phyloP scores from a whole-genome alignment of 2,329 filamentous ascomycete species.

The Colletotrichum sansevieriae region DNA sequence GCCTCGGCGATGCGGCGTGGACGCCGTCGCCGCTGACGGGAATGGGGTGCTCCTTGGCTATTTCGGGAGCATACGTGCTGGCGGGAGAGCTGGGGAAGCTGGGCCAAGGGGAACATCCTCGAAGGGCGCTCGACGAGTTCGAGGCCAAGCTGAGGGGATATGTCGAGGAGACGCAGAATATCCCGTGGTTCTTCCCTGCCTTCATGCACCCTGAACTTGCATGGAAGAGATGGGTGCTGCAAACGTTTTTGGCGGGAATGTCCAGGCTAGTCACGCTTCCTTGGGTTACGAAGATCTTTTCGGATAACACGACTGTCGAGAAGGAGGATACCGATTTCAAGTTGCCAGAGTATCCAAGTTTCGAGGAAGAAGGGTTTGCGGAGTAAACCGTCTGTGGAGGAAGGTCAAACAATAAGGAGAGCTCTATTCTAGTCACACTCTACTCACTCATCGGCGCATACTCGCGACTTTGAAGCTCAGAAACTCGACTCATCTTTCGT shows the following conservation, averaged over 20 bases:
- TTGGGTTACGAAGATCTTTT: slow-evolving; percentile 18
- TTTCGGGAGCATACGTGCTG: slow-evolving; percentile 64
- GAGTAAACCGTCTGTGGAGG: not conserved
- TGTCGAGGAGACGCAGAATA: slow-evolving; percentile 33
- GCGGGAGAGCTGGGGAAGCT: slow-evolving; percentile 58
- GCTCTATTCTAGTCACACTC: no score
- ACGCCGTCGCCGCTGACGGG: slow-evolving; percentile 60
- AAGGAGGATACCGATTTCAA: slow-evolving; percentile 16
- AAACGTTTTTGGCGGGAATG: slow-evolving; percentile 28
- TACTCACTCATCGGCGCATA: no score
- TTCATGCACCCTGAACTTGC: slow-evolving; percentile 29
- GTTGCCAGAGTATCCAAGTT: slow-evolving; percentile 11
- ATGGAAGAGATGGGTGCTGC: slow-evolving; percentile 25
- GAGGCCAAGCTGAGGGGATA: slow-evolving; percentile 34
- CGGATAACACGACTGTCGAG: not conserved
- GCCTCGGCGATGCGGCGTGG: slow-evolving; percentile 63
- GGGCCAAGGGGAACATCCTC: slow-evolving; percentile 4
- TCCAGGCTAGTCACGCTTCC: slow-evolving; percentile 25
- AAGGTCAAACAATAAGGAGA: no score
- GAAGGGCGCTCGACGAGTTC: slow-evolving; percentile 36
- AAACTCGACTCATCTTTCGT: no score
- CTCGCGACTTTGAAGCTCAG: no score
- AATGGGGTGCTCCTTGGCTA: slow-evolving; percentile 57
- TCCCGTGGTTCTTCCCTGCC: slow-evolving; percentile 24
- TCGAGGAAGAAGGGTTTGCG: not conserved